These are phyloP conservation scores for Penicillium italicum DNA, from an alignment of 2,329 filamentous ascomycete species.

Conservation along the genomic window DNA sequence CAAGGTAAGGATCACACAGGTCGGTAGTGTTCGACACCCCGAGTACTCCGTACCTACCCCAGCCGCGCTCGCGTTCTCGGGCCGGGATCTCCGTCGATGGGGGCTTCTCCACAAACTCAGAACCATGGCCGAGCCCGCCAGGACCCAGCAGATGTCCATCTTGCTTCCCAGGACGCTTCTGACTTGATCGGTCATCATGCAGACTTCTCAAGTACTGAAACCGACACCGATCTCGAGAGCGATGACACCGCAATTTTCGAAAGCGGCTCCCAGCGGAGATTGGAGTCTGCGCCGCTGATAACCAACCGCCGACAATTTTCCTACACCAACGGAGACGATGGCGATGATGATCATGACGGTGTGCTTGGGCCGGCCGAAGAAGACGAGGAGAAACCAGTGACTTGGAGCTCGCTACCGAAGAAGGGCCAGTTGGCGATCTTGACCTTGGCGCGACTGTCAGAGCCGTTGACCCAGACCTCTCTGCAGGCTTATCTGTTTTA, in stretches of 20 bases:
- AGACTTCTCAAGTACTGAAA: constrained; percentile 5
- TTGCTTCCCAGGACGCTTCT: background rate
- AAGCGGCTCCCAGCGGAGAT: constrained; percentile 4
- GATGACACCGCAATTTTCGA: constrained; percentile 20
- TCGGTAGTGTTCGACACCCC: background rate
- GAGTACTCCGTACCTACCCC: background rate
- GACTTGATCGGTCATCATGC: background rate
- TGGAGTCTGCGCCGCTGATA: constrained; percentile 16
- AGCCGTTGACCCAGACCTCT: constrained; percentile 77
- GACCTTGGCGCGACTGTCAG: constrained; percentile 72
- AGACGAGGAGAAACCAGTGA: constrained; percentile 48
- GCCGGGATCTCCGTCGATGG: constrained; percentile 17
- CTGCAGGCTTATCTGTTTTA: constrained; percentile 81
- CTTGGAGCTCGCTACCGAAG: constrained; percentile 69
- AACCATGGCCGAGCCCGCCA: constrained; percentile 11
- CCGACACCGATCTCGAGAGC: constrained; percentile 18
- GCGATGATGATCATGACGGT: constrained; percentile 14
- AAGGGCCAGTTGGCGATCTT: constrained; percentile 76
- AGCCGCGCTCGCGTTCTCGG: background rate
- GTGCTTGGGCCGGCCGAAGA: constrained; percentile 2
- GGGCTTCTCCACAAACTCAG: constrained; percentile 13
- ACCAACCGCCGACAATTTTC: constrained; percentile 10
- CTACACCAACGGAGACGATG: constrained; percentile 16
- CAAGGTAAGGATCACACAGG: background rate
- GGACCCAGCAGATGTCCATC: background rate